Percentiles rank a stretch among this genome's conserved stretches.
Evolutionary conservation across 495 filamentous ascomycete genomes (phyloP).

Genomic region (Aspergillus funiculosus): DNA sequence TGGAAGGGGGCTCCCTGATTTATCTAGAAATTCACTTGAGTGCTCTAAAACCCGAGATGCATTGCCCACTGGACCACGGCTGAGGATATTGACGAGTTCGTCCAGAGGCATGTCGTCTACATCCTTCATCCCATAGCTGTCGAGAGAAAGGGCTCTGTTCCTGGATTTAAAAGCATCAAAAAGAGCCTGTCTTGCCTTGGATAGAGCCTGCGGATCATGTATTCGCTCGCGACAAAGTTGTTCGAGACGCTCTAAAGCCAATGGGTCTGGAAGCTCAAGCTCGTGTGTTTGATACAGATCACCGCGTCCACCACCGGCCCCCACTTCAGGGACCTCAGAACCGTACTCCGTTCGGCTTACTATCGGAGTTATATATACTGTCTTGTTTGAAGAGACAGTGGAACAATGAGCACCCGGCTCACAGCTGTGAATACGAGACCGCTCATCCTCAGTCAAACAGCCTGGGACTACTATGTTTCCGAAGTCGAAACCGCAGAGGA

Average conservation of each 20-base stretch:
- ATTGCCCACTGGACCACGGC: constrained; percentile 15
- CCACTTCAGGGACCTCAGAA: constrained; percentile 61
- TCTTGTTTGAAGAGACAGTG: constrained; percentile 42
- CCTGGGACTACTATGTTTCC: constrained; percentile 66
- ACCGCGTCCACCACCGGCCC: constrained; percentile 72
- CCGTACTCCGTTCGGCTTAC: constrained; percentile 54
- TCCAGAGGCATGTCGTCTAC: constrained; percentile 42
- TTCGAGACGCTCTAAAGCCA: constrained; percentile 42
- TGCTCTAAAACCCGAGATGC: neutral
- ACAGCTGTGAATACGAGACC: constrained; percentile 80
- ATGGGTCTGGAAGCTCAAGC: constrained; percentile 49
- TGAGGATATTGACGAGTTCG: constrained; percentile 36
- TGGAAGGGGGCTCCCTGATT: constrained; percentile 5
- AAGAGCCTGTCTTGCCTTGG: constrained; percentile 31
- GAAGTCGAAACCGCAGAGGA: constrained; percentile 67
- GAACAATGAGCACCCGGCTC: constrained; percentile 65
- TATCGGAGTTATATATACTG: constrained; percentile 76
- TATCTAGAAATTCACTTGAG: constrained; percentile 1
- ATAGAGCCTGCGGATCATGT: constrained; percentile 27
- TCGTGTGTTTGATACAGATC: constrained; percentile 63
- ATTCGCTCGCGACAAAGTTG: constrained; percentile 42
- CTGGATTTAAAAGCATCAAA: constrained; percentile 29
- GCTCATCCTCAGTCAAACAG: constrained; percentile 59
- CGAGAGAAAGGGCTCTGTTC: constrained; percentile 36
- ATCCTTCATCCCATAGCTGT: constrained; percentile 35